Conservation (phyloP, 1,284 basidiomycete genomes). For the Pterulicium gracile region DNA sequence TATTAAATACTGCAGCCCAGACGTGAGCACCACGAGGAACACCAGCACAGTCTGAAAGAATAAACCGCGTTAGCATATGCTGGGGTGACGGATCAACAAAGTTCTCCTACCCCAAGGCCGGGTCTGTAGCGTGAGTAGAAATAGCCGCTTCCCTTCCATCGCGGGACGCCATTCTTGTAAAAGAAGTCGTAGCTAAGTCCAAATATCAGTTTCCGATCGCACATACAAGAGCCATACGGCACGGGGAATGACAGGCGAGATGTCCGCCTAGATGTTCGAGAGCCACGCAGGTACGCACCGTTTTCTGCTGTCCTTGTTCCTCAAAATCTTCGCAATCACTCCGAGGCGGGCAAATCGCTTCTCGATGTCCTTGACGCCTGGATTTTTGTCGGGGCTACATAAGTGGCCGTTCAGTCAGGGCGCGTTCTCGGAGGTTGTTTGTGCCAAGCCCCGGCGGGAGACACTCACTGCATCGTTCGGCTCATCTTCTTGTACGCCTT, state of each 20-base stretch:
- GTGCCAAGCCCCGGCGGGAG: neutral
- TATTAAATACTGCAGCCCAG: slow-evolving; percentile 69
- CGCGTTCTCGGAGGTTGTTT: slow-evolving; percentile 1
- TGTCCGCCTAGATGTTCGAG: neutral
- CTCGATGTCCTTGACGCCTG: slow-evolving; percentile 66
- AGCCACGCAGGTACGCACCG: slow-evolving; percentile 37
- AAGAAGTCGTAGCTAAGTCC: slow-evolving; percentile 73
- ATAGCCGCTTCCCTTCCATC: slow-evolving; percentile 81
- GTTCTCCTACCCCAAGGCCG: slow-evolving; percentile 56
- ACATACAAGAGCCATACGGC: neutral
- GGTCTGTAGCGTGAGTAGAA: slow-evolving; percentile 92
- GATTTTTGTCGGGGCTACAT: slow-evolving; percentile 86
- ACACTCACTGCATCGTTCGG: slow-evolving; percentile 71
- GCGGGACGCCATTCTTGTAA: slow-evolving; percentile 85
- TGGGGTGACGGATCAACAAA: neutral
- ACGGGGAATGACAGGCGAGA: slow-evolving; percentile 5
- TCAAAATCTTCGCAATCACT: slow-evolving; percentile 74
- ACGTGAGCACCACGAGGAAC: slow-evolving; percentile 69
- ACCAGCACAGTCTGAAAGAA: slow-evolving; percentile 49
- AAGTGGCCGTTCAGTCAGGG: slow-evolving; percentile 8
- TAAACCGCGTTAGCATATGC: slow-evolving; percentile 9
- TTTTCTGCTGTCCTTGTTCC: slow-evolving; percentile 65
- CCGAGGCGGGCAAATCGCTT: slow-evolving; percentile 84
- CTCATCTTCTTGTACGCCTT: slow-evolving; percentile 88
- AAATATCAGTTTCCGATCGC: neutral